A percentile compares a stretch with the other conserved stretches of the same genome.
Conservation (phyloP, 768 basidiomycete genomes). For the Boletus edulis region DNA sequence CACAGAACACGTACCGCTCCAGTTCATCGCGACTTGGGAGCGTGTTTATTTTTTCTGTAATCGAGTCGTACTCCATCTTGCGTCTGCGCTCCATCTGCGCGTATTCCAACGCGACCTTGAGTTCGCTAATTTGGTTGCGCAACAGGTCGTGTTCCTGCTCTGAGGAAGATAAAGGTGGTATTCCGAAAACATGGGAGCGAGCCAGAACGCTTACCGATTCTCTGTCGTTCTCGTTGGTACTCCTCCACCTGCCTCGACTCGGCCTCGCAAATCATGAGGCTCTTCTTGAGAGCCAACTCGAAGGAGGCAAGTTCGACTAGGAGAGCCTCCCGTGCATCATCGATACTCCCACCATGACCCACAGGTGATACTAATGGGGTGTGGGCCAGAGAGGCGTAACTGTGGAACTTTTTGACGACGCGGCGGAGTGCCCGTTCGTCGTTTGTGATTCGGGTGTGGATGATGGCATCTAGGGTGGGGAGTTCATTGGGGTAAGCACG, state of each 20-base stretch:
- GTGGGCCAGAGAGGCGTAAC: conserved; percentile 59
- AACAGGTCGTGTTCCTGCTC: conserved; percentile 71
- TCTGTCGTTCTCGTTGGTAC: conserved; percentile 68
- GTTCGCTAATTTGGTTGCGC: conserved; percentile 68
- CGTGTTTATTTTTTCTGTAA: conserved; percentile 80
- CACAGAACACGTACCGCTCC: conserved; percentile 57
- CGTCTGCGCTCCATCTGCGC: conserved; percentile 71
- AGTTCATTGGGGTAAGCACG: conserved; percentile 9
- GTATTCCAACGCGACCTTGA: conserved; percentile 74
- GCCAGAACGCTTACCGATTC: conserved; percentile 58
- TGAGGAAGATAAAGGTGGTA: conserved; percentile 23
- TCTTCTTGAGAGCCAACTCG: conserved; percentile 73
- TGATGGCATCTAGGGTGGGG: conserved; percentile 61
- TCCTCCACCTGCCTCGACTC: conserved; percentile 84
- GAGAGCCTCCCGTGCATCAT: conserved; percentile 79
- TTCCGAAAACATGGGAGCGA: not conserved
- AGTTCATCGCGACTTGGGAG: conserved; percentile 76
- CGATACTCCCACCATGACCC: conserved; percentile 35
- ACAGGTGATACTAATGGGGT: conserved; percentile 37
- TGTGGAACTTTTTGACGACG: conserved; percentile 80
- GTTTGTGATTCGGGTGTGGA: conserved; percentile 76
- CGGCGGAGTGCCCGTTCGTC: conserved; percentile 78
- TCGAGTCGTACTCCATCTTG: conserved; percentile 85
- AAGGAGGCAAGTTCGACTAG: conserved; percentile 76
- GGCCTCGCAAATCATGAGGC: conserved; percentile 79